Evolutionary conservation across 495 filamentous ascomycete species (phyloP).

Genomic region (Trichoderma virens): DNA sequence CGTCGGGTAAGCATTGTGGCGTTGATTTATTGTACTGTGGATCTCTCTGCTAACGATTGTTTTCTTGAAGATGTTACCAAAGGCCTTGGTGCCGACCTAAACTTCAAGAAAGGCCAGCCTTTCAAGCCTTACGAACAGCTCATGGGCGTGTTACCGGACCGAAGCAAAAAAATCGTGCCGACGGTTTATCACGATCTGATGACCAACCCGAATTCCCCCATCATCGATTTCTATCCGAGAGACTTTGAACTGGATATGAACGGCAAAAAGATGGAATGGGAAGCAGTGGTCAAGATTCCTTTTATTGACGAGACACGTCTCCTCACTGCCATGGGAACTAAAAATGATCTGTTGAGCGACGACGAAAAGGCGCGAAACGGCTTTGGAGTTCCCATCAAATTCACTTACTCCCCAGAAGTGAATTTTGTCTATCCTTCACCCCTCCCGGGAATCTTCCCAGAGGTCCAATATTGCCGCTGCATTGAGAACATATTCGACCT

Average conservation of each 20-base stretch:
- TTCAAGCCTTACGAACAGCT: slow-evolving; percentile 94
- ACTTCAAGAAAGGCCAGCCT: slow-evolving; percentile 88
- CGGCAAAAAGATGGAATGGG: slow-evolving; percentile 99
- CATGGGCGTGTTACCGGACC: slow-evolving; percentile 96
- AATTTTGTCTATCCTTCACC: slow-evolving; percentile 80
- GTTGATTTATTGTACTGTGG: background rate
- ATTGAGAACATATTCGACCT: slow-evolving; percentile 93
- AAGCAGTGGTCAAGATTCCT: slow-evolving; percentile 96
- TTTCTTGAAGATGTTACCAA: slow-evolving; percentile 65
- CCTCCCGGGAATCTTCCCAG: slow-evolving; percentile 83
- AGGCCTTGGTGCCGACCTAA: slow-evolving; percentile 77
- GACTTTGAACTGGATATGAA: slow-evolving; percentile 99
- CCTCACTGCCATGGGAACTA: slow-evolving; percentile 75
- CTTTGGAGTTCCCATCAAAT: slow-evolving; percentile 89
- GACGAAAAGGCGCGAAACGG: slow-evolving; percentile 76
- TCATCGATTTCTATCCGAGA: slow-evolving; percentile 96
- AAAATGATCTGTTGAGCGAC: slow-evolving; percentile 64
- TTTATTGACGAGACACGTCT: slow-evolving; percentile 92
- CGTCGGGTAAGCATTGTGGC: slow-evolving; percentile 51
- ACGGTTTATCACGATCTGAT: slow-evolving; percentile 82
- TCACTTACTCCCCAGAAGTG: slow-evolving; percentile 69
- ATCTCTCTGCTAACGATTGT: slow-evolving; percentile 12
- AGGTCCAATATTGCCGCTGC: slow-evolving; percentile 79
- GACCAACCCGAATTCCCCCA: slow-evolving; percentile 84
- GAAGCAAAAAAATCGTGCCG: slow-evolving; percentile 94